Evolutionary conservation across 768 basidiomycete species (phyloP).

Genomic region (Arthromyces matolae): DNA sequence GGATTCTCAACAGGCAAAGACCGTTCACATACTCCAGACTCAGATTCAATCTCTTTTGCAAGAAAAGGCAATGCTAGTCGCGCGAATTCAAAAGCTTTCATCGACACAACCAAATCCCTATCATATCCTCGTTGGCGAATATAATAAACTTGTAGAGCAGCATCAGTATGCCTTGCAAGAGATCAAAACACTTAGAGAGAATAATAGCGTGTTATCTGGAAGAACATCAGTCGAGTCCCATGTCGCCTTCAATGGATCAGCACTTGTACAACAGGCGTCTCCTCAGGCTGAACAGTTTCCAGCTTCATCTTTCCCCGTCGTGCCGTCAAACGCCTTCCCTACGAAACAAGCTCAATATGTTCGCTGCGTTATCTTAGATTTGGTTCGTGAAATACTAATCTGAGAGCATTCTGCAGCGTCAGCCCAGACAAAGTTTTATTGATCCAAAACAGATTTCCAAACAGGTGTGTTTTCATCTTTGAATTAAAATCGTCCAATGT

Average conservation of each 20-base stretch:
- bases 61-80: constrained; percentile 16
- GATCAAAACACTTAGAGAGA: constrained; percentile 17
- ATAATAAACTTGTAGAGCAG: constrained; percentile 15
- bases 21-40: constrained; percentile 19
- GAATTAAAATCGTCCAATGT: no score
- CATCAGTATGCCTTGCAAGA: constrained; percentile 18
- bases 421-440: no score
- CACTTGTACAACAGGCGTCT: not conserved
- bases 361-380: no score
- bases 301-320: not conserved
- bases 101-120: constrained; percentile 13
- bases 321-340: not conserved
- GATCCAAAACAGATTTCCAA: no score
- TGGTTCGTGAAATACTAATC: no score
- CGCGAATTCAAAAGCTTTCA: constrained; percentile 16
- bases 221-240: constrained; percentile 5
- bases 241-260: not conserved
- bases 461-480: no score
- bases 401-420: no score
- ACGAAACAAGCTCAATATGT: no score
- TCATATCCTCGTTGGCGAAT: no score
- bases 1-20: constrained; percentile 19
- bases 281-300: not conserved
- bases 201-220: constrained; percentile 2
- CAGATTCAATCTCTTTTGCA: constrained; percentile 19